Conservation (phyloP, 768 basidiomycete genomes). For the Xerocomellus amylosporus region DNA sequence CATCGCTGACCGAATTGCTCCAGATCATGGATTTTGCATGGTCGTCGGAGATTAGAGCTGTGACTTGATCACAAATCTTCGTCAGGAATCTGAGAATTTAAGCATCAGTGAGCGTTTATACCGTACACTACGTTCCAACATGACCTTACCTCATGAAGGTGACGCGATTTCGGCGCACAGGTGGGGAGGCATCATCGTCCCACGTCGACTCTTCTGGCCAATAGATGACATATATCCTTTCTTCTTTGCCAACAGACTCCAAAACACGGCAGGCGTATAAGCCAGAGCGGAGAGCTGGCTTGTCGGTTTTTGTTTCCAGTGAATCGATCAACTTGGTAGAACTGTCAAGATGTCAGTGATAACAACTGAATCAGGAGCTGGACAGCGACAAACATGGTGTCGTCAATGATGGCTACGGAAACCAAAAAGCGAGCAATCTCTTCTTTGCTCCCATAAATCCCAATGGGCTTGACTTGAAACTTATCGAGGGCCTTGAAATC, state of each 20-base stretch:
- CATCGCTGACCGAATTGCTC: slow-evolving; percentile 32
- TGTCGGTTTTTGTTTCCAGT: neutral
- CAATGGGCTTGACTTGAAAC: slow-evolving; percentile 44
- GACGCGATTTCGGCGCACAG: slow-evolving; percentile 49
- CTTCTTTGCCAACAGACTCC: neutral
- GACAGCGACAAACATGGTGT: slow-evolving; percentile 36
- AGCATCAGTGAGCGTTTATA: neutral
- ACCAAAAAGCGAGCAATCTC: slow-evolving; percentile 49
- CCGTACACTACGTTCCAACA: neutral
- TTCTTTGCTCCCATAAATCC: slow-evolving; percentile 54
- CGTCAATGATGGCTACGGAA: slow-evolving; percentile 37
- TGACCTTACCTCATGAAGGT: slow-evolving; percentile 54
- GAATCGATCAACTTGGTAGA: slow-evolving; percentile 8
- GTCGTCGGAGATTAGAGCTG: slow-evolving; percentile 46
- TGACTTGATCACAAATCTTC: slow-evolving; percentile 54
- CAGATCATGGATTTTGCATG: slow-evolving; percentile 46
- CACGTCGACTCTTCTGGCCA: slow-evolving; percentile 65
- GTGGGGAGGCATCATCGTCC: slow-evolving; percentile 47
- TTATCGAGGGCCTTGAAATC: slow-evolving; percentile 54
- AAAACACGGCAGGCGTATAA: slow-evolving; percentile 42
- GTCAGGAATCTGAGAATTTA: slow-evolving; percentile 47
- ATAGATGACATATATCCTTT: slow-evolving; percentile 48
- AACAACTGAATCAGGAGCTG: neutral
- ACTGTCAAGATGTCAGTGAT: slow-evolving; percentile 7
- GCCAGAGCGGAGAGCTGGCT: slow-evolving; percentile 44